A percentile compares a stretch with the other conserved stretches of the same genome.
These are phyloP conservation scores for Ganoderma sinense DNA, from an alignment of 1,284 basidiomycete genomes.

Conservation along the genomic window DNA sequence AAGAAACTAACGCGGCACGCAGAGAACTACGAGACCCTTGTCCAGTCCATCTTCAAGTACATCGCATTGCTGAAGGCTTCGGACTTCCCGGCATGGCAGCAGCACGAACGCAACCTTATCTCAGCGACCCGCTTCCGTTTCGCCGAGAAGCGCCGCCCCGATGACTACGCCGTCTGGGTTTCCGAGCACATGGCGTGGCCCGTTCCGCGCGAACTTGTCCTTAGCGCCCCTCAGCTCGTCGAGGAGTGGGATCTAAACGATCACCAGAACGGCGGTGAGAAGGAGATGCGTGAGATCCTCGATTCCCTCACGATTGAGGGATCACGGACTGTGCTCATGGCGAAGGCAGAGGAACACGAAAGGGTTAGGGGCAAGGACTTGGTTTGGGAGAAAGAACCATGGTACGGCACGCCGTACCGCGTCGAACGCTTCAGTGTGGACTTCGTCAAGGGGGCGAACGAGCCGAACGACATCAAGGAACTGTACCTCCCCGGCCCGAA, in stretches of 20 bases:
- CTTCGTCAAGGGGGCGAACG: conserved; percentile 69
- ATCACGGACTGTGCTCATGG: conserved; percentile 82
- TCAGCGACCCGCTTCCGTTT: conserved; percentile 87
- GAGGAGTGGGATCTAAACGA: conserved; percentile 79
- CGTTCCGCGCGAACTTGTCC: conserved; percentile 80
- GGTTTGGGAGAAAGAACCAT: conserved; percentile 78
- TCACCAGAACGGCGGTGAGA: conserved; percentile 48
- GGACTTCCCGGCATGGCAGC: conserved; percentile 76
- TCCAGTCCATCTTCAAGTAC: conserved; percentile 87
- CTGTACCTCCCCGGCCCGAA: conserved; percentile 88
- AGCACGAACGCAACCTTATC: conserved; percentile 82
- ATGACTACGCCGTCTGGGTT: conserved; percentile 84
- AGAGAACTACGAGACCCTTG: conserved; percentile 84
- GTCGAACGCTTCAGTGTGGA: conserved; percentile 73
- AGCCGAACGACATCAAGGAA: conserved; percentile 68
- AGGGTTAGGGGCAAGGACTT: conserved; percentile 53
- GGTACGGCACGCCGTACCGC: conserved; percentile 88
- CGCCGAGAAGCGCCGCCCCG: conserved; percentile 85
- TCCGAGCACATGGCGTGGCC: conserved; percentile 83
- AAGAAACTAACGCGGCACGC: conserved; percentile 2
- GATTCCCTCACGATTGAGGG: conserved; percentile 66
- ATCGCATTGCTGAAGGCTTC: conserved; percentile 82
- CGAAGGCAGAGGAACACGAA: conserved; percentile 72
- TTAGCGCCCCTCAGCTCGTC: conserved; percentile 79
- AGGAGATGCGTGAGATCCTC: conserved; percentile 72